A percentile compares a stretch with the other conserved stretches of the same genome.
These are phyloP conservation scores for Balakata baccata DNA, from an alignment of 345 rosid genomes.

Conservation along the genomic window DNA sequence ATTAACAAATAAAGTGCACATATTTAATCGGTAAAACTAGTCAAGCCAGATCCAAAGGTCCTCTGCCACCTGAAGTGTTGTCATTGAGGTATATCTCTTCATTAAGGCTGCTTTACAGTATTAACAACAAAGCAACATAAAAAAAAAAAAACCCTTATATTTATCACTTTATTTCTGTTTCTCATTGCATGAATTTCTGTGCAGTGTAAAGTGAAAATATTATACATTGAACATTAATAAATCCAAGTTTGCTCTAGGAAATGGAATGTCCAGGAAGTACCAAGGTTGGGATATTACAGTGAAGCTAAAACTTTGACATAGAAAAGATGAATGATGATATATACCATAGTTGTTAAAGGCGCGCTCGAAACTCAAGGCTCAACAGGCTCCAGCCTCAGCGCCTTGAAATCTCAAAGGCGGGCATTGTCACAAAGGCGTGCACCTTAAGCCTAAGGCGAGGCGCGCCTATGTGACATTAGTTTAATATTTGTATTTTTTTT, in stretches of 20 bases:
- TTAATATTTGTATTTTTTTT: too few species aligned
- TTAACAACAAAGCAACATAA: not conserved
- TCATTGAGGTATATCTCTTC: not conserved
- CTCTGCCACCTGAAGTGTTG: not conserved
- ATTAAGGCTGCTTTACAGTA: not conserved
- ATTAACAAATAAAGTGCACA: not conserved
- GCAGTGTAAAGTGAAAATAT: not conserved
- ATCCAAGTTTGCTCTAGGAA: not conserved
- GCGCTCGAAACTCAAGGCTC: too few species aligned
- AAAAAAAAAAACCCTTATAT: not conserved
- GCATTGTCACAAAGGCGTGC: too few species aligned
- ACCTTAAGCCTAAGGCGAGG: too few species aligned
- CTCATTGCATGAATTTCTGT: not conserved
- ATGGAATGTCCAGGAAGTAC: not conserved
- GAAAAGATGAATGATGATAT: conserved; percentile 1
- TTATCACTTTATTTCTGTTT: not conserved
- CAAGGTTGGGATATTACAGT: not conserved
- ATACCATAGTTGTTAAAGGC: too few species aligned
- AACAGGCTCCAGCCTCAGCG: too few species aligned
- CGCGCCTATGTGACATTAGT: too few species aligned
- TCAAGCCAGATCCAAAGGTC: not conserved
- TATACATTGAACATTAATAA: not conserved
- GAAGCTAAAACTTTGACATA: not conserved
- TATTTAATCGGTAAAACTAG: not conserved
- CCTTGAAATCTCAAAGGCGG: too few species aligned